These are phyloP conservation scores for Lactuca saligna DNA, from an alignment of 129 eudicot genomes.

Conservation along the genomic window DNA sequence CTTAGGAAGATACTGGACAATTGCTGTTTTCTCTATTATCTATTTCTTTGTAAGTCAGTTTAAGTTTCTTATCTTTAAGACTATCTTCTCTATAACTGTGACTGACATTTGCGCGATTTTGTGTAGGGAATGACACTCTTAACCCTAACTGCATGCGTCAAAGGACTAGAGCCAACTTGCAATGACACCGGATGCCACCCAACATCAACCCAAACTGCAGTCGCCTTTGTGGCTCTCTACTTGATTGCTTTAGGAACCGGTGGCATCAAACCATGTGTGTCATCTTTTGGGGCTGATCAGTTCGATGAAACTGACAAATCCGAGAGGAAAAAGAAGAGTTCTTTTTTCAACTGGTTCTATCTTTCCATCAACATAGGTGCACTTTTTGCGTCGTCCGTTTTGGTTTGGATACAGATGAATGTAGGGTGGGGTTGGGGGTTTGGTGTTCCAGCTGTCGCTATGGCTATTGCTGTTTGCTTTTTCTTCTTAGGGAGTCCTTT, in stretches of 20 bases:
- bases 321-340: constrained; percentile 66
- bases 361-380: constrained; percentile 86
- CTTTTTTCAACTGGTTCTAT: constrained; percentile 91
- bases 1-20: constrained; percentile 82
- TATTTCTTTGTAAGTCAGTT: constrained; percentile 58
- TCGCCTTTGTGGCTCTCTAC: constrained; percentile 58
- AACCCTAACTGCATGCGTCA: constrained; percentile 60
- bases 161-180: constrained; percentile 55
- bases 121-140: constrained; percentile 75
- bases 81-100: background rate
- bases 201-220: constrained; percentile 40
- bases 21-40: constrained; percentile 61
- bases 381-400: constrained; percentile 58
- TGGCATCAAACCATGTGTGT: constrained; percentile 93
- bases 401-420: constrained; percentile 82
- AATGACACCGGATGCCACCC: constrained; percentile 48
- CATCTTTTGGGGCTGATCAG: constrained; percentile 94
- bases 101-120: constrained; percentile 2
- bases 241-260: constrained; percentile 84
- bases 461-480: constrained; percentile 68
- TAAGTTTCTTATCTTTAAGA: background rate
- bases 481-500: constrained; percentile 69
- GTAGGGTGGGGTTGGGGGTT: constrained; percentile 95
- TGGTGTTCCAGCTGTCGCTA: constrained; percentile 79
- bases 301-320: constrained; percentile 68